phyloP scores from a whole-genome alignment of 2,329 filamentous ascomycete species.

The Xenoacremonium recifei region DNA sequence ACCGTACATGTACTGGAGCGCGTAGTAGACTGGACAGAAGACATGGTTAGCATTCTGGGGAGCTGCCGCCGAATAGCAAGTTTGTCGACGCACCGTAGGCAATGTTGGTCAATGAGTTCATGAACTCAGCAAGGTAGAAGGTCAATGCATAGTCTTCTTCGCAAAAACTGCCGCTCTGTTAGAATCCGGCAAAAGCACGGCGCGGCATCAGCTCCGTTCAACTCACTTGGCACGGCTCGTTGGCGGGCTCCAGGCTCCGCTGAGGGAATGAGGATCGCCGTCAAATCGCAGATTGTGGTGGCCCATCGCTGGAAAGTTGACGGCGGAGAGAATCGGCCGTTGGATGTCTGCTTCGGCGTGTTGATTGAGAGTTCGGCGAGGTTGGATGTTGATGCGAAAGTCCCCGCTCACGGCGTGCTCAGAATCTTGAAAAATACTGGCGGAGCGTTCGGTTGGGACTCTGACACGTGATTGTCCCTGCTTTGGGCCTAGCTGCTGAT shows the following conservation, averaged over 20 bases:
- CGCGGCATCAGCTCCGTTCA: background rate
- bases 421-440: too few species aligned
- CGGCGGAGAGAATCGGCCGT: too few species aligned
- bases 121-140: constrained; percentile 42
- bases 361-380: too few species aligned
- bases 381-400: too few species aligned
- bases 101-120: constrained; percentile 43
- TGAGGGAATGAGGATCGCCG: constrained; percentile 31
- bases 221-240: constrained; percentile 39
- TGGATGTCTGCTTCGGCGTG: too few species aligned
- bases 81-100: constrained; percentile 45
- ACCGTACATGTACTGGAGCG: constrained; percentile 37
- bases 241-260: constrained; percentile 38
- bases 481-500: too few species aligned
- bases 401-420: too few species aligned
- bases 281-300: constrained; percentile 38
- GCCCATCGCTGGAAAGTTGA: too few species aligned
- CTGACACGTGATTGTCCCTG: too few species aligned
- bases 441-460: too few species aligned
- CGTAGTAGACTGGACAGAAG: constrained; percentile 39
- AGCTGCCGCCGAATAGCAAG: too few species aligned
- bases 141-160: constrained; percentile 49
- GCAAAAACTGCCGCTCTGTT: constrained; percentile 31
- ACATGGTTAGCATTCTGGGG: too few species aligned
- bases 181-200: constrained; percentile 2